Evolutionary conservation across 371 early-diverging fungal species (phyloP), one percentile per base, ranked within the genome.

Genomic region (Blakeslea trispora): DNA sequence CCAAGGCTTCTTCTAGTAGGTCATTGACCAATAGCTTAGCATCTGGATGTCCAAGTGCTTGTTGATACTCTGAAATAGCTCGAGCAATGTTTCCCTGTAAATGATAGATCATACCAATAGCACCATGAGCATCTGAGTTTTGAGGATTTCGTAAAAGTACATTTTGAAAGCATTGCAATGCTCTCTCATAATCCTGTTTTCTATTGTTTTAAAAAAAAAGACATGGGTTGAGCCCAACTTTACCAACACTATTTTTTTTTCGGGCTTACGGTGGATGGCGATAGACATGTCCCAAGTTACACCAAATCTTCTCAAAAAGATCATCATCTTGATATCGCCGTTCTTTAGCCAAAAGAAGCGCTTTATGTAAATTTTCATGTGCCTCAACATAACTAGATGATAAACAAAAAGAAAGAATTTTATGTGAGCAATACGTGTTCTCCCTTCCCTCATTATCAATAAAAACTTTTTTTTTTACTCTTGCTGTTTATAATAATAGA

Each of bases 251-350:
- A 14, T 6, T 37, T 37, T 10, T 37, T 37, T 28, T 7, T 28
- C 7, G 28, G 3, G 32, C 68, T 61, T 67, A 87, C 89, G 83
- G 73, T 35, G 79, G 67, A 57, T 81, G 75, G 11, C 88, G 77
- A 60, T 84, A 85, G 1, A 83, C 71, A 57, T 91, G 89, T 0
- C 86, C 93, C 24, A 91, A 61, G 53, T 91, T 91, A 54, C 71
- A 76, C 82, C 85, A 88, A 0, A 82, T 69, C 0, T 77, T 75
- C 50, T 82, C 82, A 86, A 87, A 90, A 24, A 81, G 63, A 7
- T 49, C 24, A 9, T 68, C 66, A 35, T 60, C 54, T 13, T 69
- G 61, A 17, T 61, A 65, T 31, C 80, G 78, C 6, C 72, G 67
- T 1, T 72, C 63, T 13, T 82, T 71, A 1, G 83, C 74, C 2